Base-by-base conservation (phyloP, 2,329 filamentous ascomycete genomes). In the Aspergillus fructus region DNA sequence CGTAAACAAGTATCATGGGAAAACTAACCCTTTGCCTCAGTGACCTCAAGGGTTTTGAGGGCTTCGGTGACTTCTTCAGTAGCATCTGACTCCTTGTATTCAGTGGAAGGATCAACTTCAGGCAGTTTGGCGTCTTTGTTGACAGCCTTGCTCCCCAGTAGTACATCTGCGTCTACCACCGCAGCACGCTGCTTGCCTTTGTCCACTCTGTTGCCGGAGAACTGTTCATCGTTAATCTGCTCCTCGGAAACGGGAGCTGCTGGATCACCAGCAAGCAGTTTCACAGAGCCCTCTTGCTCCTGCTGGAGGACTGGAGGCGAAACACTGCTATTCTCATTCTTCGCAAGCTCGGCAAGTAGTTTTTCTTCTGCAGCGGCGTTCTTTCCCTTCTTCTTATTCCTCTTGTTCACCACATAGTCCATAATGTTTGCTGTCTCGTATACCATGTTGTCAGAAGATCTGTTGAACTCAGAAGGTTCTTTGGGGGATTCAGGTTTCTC, bases 321-420 rank as follows among this genome's bases (percentile, higher is more conserved):
- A 5, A 17, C 3, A 6, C 2, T 43, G 2, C 4, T 21, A 43
- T 24, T 21, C 23, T 9, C 41, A 1, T 8, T 8, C 21, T 46
- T 30, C 17, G 43, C 4, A 15, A 7, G 11, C 43, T 46, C 23
- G 11, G 12, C 19, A 17, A 19, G 11, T 17, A 23, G 9, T 11
- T 23, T 9, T 4, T 30, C 37, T 12, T 30, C 37, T 17, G 48
- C 11, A 42, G 21, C 6, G 4, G 17, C 13, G 5, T 23, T 43
- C 23, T 30, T 30, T 13, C 27, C 43, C 23, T 17, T 58, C 17
- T 49, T 51, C 21, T 24, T 62, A 12, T 51, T 49, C 23, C 59
- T 37, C 5, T 37, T 34, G 19, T 48, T 46, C 11, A 52, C 41
- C 37, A 54, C 40, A 40, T 46, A 58, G 39, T 58, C 55, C 45